Conservation (phyloP, 306 rosid genomes). For the Vigna hirtella region DNA sequence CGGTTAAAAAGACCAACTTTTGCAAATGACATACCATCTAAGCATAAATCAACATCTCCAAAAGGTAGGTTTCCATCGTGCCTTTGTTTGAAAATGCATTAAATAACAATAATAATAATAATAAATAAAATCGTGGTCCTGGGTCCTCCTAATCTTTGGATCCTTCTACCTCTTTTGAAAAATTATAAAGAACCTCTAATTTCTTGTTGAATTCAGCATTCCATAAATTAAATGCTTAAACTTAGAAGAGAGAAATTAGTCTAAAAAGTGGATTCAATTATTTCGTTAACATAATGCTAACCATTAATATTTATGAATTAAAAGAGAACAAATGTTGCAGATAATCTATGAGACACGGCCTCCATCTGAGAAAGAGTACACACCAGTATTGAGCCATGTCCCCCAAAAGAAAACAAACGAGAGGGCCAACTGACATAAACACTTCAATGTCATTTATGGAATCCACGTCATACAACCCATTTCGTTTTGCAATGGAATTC, state of each 20-base stretch:
- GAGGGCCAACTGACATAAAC: slow-evolving; percentile 31
- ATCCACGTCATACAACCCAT: slow-evolving; percentile 26
- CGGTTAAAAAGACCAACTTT: slow-evolving; percentile 18
- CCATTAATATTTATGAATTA: too few relatives aligned
- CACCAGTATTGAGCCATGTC: slow-evolving; percentile 15
- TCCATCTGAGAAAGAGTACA: neutral
- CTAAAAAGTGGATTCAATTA: too few relatives aligned
- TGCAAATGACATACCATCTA: slow-evolving; percentile 7
- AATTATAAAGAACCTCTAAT: neutral
- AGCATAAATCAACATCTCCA: slow-evolving; percentile 12
- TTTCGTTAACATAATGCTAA: too few relatives aligned
- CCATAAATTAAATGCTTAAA: neutral
- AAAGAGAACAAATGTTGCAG: too few relatives aligned
- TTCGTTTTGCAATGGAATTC: slow-evolving; percentile 42
- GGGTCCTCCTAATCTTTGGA: neutral
- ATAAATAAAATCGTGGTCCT: slow-evolving; percentile 8
- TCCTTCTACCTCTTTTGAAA: neutral
- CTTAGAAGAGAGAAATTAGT: neutral
- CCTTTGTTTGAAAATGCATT: slow-evolving; percentile 31
- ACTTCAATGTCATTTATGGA: slow-evolving; percentile 28
- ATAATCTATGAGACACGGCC: too few relatives aligned
- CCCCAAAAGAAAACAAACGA: slow-evolving; percentile 31
- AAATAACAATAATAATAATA: neutral
- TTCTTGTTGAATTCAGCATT: neutral
- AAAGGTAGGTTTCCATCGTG: slow-evolving; percentile 37